Evolutionary conservation across 495 filamentous ascomycete genomes (phyloP), one percentile per base, ranked within the genome.

Genomic region (Apiosordaria backusii): DNA sequence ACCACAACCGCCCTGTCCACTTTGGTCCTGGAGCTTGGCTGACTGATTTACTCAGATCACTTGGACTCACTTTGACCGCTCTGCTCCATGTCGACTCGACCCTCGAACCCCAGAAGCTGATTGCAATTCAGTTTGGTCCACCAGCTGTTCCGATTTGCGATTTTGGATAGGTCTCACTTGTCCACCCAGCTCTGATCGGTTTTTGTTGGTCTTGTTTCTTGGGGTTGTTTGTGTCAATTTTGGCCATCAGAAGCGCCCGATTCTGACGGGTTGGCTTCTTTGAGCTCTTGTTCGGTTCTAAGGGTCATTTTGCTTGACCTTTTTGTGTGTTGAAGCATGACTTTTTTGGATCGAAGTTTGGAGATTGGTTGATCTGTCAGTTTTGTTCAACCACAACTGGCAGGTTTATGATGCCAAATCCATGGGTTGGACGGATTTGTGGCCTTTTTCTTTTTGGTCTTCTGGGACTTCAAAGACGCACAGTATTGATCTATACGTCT

Each of bases 11-110:
- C 22, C 53, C 15, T n/a, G 18, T 24, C 22, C 53, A 22, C 18
- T 55, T 9, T 25, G 57, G 66, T 53, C 57, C n/a, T n/a, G 55
- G 59, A 27, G 50, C 23, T 26, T 27, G 52, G 53, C 57, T 58
- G 62, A 65, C 59, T 65, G 67, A 68, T 68, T 65, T 62, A 52
- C 26, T 52, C 19, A 13, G 60, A 62, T 54, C 27, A 10, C 27
- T 54, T 50, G 16, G 55, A 50, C 57, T 29, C 57, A 58, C 18
- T 21, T 22, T 29, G 27, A 45, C 26, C 55, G 27, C 27, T 45
- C 9, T 21, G 26, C 26, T 27, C 57, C 23, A 50, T 21, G 4
- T 7, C 54, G 21, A 5, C 25, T 61, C 35, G 4, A 45, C 35
- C 35, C 35, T 45, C 35, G 35, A 45, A 18, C 59, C 23, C 50